phyloP scores from a whole-genome alignment of 305 asterid genomes.

The Coffea humblotiana region DNA sequence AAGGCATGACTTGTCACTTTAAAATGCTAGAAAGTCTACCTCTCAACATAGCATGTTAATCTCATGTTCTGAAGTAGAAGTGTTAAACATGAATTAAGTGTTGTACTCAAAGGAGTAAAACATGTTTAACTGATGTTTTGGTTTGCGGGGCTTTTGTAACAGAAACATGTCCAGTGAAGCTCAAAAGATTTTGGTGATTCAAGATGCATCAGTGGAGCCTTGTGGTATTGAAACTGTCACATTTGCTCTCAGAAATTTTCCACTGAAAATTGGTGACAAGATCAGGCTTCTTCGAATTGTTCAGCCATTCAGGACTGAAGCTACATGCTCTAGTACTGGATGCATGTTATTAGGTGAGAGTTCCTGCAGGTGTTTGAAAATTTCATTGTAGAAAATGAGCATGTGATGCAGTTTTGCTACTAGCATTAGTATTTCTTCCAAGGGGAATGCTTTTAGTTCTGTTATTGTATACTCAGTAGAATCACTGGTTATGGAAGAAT shows the following conservation, averaged over 20 bases:
- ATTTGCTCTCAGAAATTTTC: constrained; percentile 21
- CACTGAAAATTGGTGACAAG: constrained; percentile 32
- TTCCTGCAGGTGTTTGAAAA: background rate
- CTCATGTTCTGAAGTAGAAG: background rate
- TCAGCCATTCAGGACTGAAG: constrained; percentile 31
- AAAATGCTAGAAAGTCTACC: no score
- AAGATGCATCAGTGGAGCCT: constrained; percentile 42
- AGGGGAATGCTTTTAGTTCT: background rate
- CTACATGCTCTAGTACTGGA: background rate
- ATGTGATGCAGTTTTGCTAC: background rate
- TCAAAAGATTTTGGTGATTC: constrained; percentile 44
- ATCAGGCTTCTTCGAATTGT: constrained; percentile 42
- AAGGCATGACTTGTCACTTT: no score
- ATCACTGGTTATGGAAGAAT: background rate
- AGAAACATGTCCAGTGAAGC: constrained; percentile 28
- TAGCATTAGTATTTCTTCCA: background rate
- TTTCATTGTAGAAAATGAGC: background rate
- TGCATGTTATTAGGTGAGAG: constrained; percentile 6
- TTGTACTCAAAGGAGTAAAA: no score
- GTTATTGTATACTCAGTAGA: background rate
- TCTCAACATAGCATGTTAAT: background rate
- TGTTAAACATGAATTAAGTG: no score
- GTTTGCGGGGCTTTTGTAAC: background rate
- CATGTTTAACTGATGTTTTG: background rate
- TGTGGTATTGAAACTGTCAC: constrained; percentile 20